A percentile compares a stretch with the other conserved stretches of the same genome.
Evolutionary conservation across 2,329 filamentous ascomycete genomes (phyloP).

Genomic region (Aspergillus terreus): DNA sequence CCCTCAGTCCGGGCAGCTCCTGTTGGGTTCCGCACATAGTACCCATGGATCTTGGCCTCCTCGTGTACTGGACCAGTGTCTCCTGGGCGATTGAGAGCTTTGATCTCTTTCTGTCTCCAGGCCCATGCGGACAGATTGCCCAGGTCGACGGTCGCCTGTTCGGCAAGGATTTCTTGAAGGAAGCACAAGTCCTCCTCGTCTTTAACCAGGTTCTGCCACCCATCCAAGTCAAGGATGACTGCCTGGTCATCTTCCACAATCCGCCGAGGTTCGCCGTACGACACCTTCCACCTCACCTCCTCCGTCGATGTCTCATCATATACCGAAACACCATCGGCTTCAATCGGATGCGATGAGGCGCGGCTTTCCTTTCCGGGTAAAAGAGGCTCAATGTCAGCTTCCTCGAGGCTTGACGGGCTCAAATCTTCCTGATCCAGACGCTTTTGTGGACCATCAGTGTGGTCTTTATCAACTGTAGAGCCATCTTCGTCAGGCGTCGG

Average conservation of each 20-base stretch:
- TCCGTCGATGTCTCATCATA: slow-evolving; percentile 43
- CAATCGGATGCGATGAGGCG: slow-evolving; percentile 7
- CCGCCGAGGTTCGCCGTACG: slow-evolving; percentile 55
- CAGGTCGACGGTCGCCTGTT: slow-evolving; percentile 47
- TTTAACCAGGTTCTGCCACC: slow-evolving; percentile 65
- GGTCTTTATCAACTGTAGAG: neutral
- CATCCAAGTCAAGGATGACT: slow-evolving; percentile 65
- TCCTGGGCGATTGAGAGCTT: slow-evolving; percentile 61
- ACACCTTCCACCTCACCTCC: slow-evolving; percentile 60
- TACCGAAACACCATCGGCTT: slow-evolving; percentile 26
- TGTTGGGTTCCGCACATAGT: slow-evolving; percentile 80
- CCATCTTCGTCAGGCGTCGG: neutral
- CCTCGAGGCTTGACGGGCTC: slow-evolving; percentile 49
- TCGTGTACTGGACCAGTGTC: slow-evolving; percentile 51
- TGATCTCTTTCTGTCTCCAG: slow-evolving; percentile 70
- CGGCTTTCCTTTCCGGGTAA: slow-evolving; percentile 5
- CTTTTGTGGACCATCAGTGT: neutral
- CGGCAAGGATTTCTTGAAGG: slow-evolving; percentile 51
- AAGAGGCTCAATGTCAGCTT: slow-evolving; percentile 6
- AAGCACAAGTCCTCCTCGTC: slow-evolving; percentile 64
- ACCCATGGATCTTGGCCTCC: slow-evolving; percentile 57
- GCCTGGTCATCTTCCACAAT: slow-evolving; percentile 64
- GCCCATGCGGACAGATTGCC: slow-evolving; percentile 62
- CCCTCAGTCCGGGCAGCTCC: slow-evolving; percentile 90
- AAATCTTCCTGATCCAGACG: slow-evolving; percentile 43